Conservation (phyloP, 2,329 filamentous ascomycete species). For the Laburnicola sp. region DNA sequence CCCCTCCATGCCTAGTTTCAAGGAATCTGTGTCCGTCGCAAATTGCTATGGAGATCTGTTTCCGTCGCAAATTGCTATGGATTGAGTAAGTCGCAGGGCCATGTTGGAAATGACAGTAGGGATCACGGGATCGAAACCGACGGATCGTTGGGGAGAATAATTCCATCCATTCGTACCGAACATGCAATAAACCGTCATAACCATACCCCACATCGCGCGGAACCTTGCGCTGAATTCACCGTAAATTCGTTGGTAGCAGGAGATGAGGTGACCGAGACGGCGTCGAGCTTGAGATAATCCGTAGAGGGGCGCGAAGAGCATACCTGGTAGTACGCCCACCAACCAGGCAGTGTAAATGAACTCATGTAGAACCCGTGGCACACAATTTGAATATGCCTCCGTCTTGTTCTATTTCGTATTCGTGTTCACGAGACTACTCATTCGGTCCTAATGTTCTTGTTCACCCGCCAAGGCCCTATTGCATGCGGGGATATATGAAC, state of each 20-base stretch:
- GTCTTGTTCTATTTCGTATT: background rate
- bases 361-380: background rate
- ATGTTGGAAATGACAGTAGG: constrained; percentile 12
- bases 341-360: constrained; percentile 1
- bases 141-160: constrained; percentile 20
- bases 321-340: background rate
- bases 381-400: background rate
- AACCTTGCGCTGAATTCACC: constrained; percentile 10
- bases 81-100: constrained; percentile 11
- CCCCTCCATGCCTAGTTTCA: background rate
- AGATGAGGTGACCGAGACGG: constrained; percentile 4
- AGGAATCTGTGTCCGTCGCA: constrained; percentile 8
- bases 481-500: background rate
- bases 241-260: constrained; percentile 10
- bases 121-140: constrained; percentile 21
- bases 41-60: constrained; percentile 15
- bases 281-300: constrained; percentile 25
- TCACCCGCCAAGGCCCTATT: constrained; percentile 1
- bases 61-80: constrained; percentile 18
- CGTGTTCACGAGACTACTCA: background rate
- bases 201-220: constrained; percentile 12
- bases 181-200: constrained; percentile 6
- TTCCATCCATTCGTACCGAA: constrained; percentile 20
- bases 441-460: background rate
- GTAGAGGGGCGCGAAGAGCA: constrained; percentile 23